A percentile compares a stretch with the other conserved stretches of the same genome.
phyloP scores from a whole-genome alignment of 805 yeast species.

The Myxozyma vanderwaltii region DNA sequence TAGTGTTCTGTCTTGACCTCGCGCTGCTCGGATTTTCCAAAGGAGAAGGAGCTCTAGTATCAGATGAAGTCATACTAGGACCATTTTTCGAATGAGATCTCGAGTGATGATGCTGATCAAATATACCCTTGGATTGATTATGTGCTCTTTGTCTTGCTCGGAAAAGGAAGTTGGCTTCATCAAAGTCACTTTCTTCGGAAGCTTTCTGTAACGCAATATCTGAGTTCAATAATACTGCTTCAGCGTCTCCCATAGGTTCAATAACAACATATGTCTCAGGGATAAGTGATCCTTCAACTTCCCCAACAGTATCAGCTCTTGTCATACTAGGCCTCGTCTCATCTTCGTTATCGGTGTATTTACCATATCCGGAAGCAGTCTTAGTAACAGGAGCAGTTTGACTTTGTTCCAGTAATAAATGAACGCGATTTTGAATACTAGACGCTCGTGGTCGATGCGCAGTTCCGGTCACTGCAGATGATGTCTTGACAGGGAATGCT shows the following conservation, averaged over 20 bases:
- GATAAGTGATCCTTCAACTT: background rate
- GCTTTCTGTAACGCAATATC: background rate
- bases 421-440: constrained; percentile 37
- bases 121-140: background rate
- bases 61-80: background rate
- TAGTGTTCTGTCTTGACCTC: constrained; percentile 4
- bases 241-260: constrained; percentile 10
- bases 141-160: constrained; percentile 12
- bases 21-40: background rate
- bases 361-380: constrained; percentile 75
- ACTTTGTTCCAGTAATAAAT: constrained; percentile 24
- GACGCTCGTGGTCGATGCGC: constrained; percentile 15
- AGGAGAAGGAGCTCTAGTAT: background rate
- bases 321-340: background rate
- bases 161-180: constrained; percentile 14
- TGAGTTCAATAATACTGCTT: constrained; percentile 9
- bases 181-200: background rate
- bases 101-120: background rate
- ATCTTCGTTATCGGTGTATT: constrained; percentile 47
- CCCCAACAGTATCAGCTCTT: constrained; percentile 19
- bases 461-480: background rate
- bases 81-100: background rate
- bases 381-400: constrained; percentile 47
- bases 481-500: background rate
- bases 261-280: constrained; percentile 12